A percentile compares a stretch with the other conserved stretches of the same genome.
Conservation (phyloP, 2,329 filamentous ascomycete species). For the Microsporum audouinii region DNA sequence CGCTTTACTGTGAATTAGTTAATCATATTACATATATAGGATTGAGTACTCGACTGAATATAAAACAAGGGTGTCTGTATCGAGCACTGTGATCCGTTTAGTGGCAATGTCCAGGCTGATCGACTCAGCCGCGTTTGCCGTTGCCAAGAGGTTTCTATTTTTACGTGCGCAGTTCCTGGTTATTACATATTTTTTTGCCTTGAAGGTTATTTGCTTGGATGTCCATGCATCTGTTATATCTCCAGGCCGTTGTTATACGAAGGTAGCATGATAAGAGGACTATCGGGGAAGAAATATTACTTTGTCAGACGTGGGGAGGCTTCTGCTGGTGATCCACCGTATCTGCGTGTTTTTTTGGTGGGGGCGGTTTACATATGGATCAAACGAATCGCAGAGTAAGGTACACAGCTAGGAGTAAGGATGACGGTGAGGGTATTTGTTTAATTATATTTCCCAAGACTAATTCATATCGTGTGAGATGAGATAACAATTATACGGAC, state of each 20-base stretch:
- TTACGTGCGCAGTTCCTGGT: not conserved
- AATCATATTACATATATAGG: slow-evolving; percentile 1
- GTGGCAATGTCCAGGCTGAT: not conserved
- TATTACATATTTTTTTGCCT: not conserved
- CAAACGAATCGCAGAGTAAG: not conserved
- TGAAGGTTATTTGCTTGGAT: not conserved
- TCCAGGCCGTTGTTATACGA: no score
- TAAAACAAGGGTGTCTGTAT: not conserved
- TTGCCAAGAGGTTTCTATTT: not conserved
- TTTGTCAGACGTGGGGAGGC: no score
- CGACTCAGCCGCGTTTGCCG: not conserved
- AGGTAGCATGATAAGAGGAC: no score
- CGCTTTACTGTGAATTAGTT: not conserved
- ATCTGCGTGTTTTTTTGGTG: not conserved
- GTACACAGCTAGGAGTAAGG: not conserved
- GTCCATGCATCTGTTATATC: no score
- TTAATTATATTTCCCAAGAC: not conserved
- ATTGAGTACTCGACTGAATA: not conserved
- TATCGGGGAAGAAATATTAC: no score
- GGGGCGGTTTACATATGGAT: not conserved
- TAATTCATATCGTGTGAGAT: not conserved
- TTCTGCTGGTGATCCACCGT: no score
- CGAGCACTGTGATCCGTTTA: not conserved
- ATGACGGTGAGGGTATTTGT: not conserved
- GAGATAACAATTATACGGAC: not conserved